Evolutionary conservation across 768 basidiomycete species (phyloP).

Genomic region (Chalciporus sphaerocephalus): DNA sequence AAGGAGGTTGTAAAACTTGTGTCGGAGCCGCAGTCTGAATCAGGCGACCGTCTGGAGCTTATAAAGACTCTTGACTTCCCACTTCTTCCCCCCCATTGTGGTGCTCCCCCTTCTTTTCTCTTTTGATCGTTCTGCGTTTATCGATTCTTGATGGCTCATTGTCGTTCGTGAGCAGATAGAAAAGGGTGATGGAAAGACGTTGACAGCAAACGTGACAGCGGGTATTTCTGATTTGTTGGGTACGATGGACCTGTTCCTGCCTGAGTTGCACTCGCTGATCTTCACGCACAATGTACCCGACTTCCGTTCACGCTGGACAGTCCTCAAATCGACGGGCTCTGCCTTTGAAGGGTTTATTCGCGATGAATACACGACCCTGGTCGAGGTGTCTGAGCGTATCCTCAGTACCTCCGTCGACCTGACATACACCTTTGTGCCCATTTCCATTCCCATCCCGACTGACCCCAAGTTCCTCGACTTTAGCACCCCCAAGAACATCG

Average conservation of each 20-base stretch:
- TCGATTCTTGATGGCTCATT: neutral
- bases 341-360: conserved; percentile 76
- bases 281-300: neutral
- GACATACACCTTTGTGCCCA: conserved; percentile 55
- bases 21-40: neutral
- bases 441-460: conserved; percentile 43
- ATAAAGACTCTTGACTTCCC: neutral
- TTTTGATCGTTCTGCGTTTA: neutral
- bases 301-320: conserved; percentile 34
- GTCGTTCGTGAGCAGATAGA: conserved; percentile 47
- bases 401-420: conserved; percentile 87
- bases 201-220: conserved; percentile 57
- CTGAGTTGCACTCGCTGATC: neutral
- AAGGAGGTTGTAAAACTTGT: conserved; percentile 7
- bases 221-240: conserved; percentile 81
- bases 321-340: conserved; percentile 87
- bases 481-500: conserved; percentile 32
- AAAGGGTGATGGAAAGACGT: conserved; percentile 57
- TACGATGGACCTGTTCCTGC: conserved; percentile 31
- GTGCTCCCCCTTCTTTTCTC: conserved; percentile 1
- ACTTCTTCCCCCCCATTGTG: neutral
- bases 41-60: neutral
- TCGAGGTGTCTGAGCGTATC: conserved; percentile 80
- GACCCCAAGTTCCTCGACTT: conserved; percentile 56
- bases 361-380: conserved; percentile 87